Base-by-base conservation (phyloP, 495 filamentous ascomycete genomes). In the Articulospora tetracladia region DNA sequence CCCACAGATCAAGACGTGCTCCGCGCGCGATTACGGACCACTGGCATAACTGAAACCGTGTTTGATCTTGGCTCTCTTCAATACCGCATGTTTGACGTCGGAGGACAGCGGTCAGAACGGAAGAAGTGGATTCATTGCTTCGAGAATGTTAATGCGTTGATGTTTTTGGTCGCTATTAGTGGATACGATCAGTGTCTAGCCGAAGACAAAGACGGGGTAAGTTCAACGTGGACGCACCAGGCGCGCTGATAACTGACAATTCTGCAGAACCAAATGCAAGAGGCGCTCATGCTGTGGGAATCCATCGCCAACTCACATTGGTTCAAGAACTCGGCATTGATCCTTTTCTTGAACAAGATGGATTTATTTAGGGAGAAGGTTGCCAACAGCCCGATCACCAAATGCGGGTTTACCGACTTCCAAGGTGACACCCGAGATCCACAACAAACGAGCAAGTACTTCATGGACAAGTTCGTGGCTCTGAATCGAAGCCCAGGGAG, bases 81-180 rank as follows among this genome's bases (percentile, higher is more conserved):
- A 64, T 98, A 97, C 73, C 86, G 92, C 53, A 98, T 98, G 94
- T 97, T 98, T 77, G 94, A 98, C 68, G 94, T 98, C 59, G 94
- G 94, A 66, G 94, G 94, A 54, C 94, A 98, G 73, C 80, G 94
- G 65, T 98, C 95, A 23, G 94, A 98, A 67, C 88, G 94, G 54
- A 98, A 98, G 83, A 98, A 98, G 75, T 98, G 94, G 94, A 97
- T 98, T 64, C 94, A 98, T 70, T 97, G 94, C 75, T 98, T 98
- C 72, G 94, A 98, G 69, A 96, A 96, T 67, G 94, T 98, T 62
- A 93, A 91, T 58, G 89, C 88, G 69, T 78, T 98, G 36, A 79
- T 98, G 48, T 98, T 98, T 75, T 83, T 98, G 68, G 94, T 96
- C 52, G 94, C 94, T 32, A 87, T 98, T 64, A 96, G 92, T 59